A percentile compares a stretch with the other conserved stretches of the same genome.
Conservation (phyloP, 1,139 yeast species). For the Hanseniaspora sp. region DNA sequence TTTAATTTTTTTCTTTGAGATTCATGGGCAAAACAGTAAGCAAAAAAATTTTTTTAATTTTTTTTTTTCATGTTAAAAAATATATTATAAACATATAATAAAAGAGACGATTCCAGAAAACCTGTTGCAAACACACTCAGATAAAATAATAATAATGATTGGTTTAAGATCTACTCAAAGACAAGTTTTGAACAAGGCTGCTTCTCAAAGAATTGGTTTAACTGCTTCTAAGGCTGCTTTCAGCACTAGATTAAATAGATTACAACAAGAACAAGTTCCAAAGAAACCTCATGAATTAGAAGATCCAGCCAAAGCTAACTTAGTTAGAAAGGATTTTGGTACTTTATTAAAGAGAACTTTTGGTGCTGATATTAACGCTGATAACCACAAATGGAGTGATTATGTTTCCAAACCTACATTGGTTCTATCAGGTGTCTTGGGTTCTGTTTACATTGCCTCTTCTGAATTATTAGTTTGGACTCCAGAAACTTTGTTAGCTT, state of each 20-base stretch:
- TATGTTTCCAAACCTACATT: conserved; percentile 62
- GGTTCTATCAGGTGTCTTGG: conserved; percentile 90
- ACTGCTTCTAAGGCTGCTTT: conserved; percentile 13
- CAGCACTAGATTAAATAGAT: conserved; percentile 9
- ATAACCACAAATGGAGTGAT: conserved; percentile 16
- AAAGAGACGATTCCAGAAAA: not conserved
- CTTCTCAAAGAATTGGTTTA: conserved; percentile 15
- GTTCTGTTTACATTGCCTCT: conserved; percentile 85
- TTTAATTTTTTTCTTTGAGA: too few relatives aligned
- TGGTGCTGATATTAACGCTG: conserved; percentile 14
- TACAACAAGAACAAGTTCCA: conserved; percentile 15
- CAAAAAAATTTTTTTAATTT: too few relatives aligned
- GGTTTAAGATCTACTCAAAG: conserved; percentile 15
- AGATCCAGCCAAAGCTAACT: conserved; percentile 14
- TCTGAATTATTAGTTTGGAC: conserved; percentile 86
- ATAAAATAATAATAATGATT: conserved; percentile 1
- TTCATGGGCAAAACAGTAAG: too few relatives aligned
- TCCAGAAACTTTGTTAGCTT: conserved; percentile 81
- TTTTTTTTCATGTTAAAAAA: too few relatives aligned
- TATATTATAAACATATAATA: too few relatives aligned
- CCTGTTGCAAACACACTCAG: not conserved
- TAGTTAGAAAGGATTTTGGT: conserved; percentile 13
- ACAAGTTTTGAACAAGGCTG: conserved; percentile 14
- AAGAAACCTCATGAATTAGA: conserved; percentile 16
- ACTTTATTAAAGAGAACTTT: conserved; percentile 14